Percentiles rank a stretch among this genome's conserved stretches.
phyloP scores from a whole-genome alignment of 2,329 filamentous ascomycete genomes.

The Bertia moriformis region DNA sequence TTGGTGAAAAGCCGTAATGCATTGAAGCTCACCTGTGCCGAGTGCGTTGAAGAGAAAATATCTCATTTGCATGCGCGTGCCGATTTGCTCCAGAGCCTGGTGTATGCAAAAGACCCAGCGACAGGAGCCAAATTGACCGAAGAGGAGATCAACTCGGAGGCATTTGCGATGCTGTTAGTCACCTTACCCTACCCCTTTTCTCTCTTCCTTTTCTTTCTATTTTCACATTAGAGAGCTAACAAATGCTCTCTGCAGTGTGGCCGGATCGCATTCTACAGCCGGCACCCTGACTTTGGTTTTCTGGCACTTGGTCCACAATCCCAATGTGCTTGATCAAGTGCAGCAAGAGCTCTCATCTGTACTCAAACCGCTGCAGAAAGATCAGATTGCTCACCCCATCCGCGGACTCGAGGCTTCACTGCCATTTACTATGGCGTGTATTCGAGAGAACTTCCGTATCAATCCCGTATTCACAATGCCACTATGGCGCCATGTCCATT shows the following conservation, averaged over 20 bases:
- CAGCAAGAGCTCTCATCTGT: background rate
- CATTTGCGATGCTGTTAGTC: conserved; percentile 3
- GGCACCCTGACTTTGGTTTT: conserved; percentile 1
- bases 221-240: too few species aligned
- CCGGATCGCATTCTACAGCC: conserved; percentile 2
- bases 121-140: conserved; percentile 1
- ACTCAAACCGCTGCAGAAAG: background rate
- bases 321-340: background rate
- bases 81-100: conserved; percentile 1
- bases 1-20: background rate
- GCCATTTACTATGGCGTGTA: conserved; percentile 4
- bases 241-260: conserved; percentile 1
- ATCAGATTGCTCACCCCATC: background rate
- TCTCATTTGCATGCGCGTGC: background rate
- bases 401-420: conserved; percentile 1
- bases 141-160: conserved; percentile 2
- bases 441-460: conserved; percentile 5
- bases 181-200: too few species aligned
- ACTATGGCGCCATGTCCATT: conserved; percentile 4
- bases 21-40: background rate
- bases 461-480: conserved; percentile 2
- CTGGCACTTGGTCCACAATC: conserved; percentile 3
- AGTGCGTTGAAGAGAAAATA: conserved; percentile 1
- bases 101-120: conserved; percentile 2
- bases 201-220: background rate